Evolutionary conservation across 805 yeast species (phyloP), one percentile per base, ranked within the genome.

Genomic region (Sugiyamaella lignohabitans): DNA sequence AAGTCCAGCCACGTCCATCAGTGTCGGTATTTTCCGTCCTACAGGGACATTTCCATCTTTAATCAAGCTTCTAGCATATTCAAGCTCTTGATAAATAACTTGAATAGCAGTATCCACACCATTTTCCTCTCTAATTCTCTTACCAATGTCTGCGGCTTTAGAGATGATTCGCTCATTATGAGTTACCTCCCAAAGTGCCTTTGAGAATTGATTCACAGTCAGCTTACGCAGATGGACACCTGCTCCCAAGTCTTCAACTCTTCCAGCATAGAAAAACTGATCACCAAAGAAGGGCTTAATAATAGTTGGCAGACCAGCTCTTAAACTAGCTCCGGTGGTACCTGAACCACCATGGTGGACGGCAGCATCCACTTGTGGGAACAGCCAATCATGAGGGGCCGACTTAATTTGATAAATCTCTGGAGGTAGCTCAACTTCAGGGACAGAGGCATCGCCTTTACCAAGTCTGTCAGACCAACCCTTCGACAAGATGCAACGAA

Each of bases 331-430:
- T 5, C 98, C 98, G 0, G 97, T 91, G 0, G 97, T 87, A 1
- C 98, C 98, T 0, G 95, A 83, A 0, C 98, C 98, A 35, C 98
- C 98, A 62, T 91, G 98, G 61, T 91, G 98, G 3, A 91, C 96
- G 0, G 95, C 95, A 0, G 91, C 96, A 65, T 91, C 96, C 38
- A 91, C 70, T 51, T 78, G 79, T 0, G 91, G 84, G 65, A 91
- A 91, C 32, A 91, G 68, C 98, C 98, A 91, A 60, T 88, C 96
- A 61, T 91, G 98, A 0, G 96, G 96, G 11, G 86, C 71, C 6
- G 81, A 61, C 1, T 93, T 93, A 4, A 86, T 69, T 53, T 78
- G 79, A 59, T 68, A 85, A 1, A 91, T 75, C 54, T 79, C 80
- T 0, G 70, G 67, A 1, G 96, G 96, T 11, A 87, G 65, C 21